Evolutionary conservation across 257 asterid genomes (phyloP), one percentile per base, ranked within the genome.

Genomic region (Nemophila menziesii): DNA sequence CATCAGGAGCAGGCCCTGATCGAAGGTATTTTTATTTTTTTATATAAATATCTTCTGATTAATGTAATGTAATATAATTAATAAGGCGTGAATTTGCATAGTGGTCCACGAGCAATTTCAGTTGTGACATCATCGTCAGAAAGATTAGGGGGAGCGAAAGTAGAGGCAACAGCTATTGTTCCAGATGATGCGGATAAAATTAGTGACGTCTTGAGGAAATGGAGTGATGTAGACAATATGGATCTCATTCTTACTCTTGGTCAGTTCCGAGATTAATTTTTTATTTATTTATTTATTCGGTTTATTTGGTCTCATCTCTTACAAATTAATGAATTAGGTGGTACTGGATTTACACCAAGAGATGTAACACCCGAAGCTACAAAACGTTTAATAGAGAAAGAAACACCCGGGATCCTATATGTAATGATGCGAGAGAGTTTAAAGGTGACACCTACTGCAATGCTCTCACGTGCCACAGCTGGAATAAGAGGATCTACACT

Each of bases 361-460:
- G 98, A 89, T 55, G 94, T 84, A 38, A 89, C 98, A 5, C 98
- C 98, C 0, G 98, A 89, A 75, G 98, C 98, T 48, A 89, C 98
- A 16, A 89, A 89, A 65, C 57, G 55, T 46, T 64, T 84, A 65
- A 72, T 89, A 62, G 79, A 78, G 63, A 89, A 70, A 74, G 93
- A 81, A 64, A 77, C 98, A 27, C 98, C 98, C 15, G 98, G 94
- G 52, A 80, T 89, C 52, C 78, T 77, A 22, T 66, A 80, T 64
- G 92, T 81, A 36, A 89, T 84, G 96, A 84, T 84, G 85, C 94
- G 55, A 69, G 98, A 84, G 73, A 84, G 96, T 63, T 57, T 89
- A 54, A 89, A 89, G 96, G 94, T 89, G 62, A 89, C 98, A 12
- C 98, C 92, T 2, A 78, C 74, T 69, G 98, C 95, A 29, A 61